These are phyloP conservation scores for Triticum turgidum DNA, from an alignment of 176 grass and related monocot genomes.

Conservation along the genomic window DNA sequence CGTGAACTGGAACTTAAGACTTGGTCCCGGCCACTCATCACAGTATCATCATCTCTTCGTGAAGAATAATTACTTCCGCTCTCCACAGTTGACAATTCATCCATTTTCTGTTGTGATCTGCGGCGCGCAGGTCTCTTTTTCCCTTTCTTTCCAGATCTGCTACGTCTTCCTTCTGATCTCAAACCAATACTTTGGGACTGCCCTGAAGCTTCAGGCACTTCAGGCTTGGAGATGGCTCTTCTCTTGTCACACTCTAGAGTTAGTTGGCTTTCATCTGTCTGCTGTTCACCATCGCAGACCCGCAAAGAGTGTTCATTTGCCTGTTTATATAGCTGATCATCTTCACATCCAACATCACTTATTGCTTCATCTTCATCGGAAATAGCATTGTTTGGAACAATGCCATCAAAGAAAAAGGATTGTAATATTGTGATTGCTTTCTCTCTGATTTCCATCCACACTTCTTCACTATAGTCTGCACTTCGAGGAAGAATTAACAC, in stretches of 20 bases:
- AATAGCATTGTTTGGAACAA: constrained; percentile 73
- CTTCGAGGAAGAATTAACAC: constrained; percentile 94
- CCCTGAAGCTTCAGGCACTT: constrained; percentile 69
- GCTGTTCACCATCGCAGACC: constrained; percentile 49
- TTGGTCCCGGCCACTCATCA: constrained; percentile 63
- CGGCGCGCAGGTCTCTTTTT: constrained; percentile 91
- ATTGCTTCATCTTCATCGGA: constrained; percentile 86
- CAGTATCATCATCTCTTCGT: constrained; percentile 68
- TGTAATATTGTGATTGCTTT: constrained; percentile 86
- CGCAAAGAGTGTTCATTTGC: constrained; percentile 48
- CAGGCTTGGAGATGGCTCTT: constrained; percentile 57
- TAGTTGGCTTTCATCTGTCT: constrained; percentile 75
- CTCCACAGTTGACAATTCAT: constrained; percentile 65
- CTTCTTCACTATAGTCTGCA: constrained; percentile 98
- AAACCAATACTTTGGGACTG: constrained; percentile 51
- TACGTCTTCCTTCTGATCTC: constrained; percentile 77
- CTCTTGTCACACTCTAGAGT: constrained; percentile 73
- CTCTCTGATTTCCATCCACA: constrained; percentile 97
- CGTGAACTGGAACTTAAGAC: constrained; percentile 86
- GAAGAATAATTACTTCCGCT: constrained; percentile 69
- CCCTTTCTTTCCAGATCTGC: constrained; percentile 88
- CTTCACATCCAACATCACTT: constrained; percentile 61
- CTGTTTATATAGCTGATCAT: constrained; percentile 56
- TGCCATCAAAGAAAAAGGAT: constrained; percentile 90
- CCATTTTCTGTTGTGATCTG: constrained; percentile 82